Base-by-base conservation (phyloP, 2,329 filamentous ascomycete species). In the Venturia effusa region DNA sequence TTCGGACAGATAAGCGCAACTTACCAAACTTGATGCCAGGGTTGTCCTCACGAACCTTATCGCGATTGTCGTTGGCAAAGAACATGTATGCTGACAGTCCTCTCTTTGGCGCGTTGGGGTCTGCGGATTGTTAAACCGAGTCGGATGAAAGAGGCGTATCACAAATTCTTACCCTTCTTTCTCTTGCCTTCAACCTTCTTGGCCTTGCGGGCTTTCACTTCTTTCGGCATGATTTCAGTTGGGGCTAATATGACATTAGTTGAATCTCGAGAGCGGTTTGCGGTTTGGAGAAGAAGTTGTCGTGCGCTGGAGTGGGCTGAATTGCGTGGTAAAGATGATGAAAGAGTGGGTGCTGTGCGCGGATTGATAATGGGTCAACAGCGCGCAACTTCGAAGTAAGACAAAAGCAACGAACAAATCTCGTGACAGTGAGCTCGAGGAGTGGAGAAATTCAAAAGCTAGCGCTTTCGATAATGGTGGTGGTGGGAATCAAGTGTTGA, bases 31-130 rank as follows among this genome's bases (percentile, higher is more conserved):
- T 88, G 81, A 97, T 96, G 72, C 92, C 93, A 45, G 93, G 93
- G 84, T 97, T 97, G 80, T 97, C 93, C 77, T 96, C 92, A 72
- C 94, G 91, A 71, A 99, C 94, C 78, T 94, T 96, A 76, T 97
- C 93, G 72, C 94, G 92, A 81, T 97, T 91, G 81, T 97, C 94
- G 75, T 97, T 97, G 86, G 94, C 94, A 78, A 97, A 99, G 88
- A 97, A 97, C 94, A 99, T 99, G 87, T 99, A 99, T 68, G 94
- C 94, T 63, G 94, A 97, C 61, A 99, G 90, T 83, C 93, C 94
- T 80, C 94, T 92, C 92, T 97, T 99, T 77, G 94, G 94, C 66
- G 92, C 93, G 80, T 97, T 97, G 79, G 92, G 92, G 80, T 97
- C 92, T 96, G 72, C 17, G 19, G 4, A 34, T 27, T 57, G 30